These are phyloP conservation scores for Xylaria hypoxylon DNA, from an alignment of 2,329 filamentous ascomycete genomes.

Conservation along the genomic window DNA sequence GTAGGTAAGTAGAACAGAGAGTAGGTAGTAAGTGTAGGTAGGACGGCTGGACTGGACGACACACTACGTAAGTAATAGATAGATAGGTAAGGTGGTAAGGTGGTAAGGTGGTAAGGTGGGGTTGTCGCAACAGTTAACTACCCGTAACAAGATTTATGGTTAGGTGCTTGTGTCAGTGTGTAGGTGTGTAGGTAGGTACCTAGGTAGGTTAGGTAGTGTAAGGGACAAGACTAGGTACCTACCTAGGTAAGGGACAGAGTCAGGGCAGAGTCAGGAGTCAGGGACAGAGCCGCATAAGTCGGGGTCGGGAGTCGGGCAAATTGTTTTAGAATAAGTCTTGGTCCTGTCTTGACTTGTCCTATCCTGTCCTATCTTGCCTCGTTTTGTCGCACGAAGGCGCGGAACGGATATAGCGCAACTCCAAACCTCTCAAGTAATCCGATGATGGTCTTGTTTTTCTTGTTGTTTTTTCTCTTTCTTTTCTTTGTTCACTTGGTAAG, in stretches of 20 bases:
- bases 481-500: not conserved
- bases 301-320: slow-evolving; percentile 17
- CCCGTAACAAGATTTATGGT: slow-evolving; percentile 12
- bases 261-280: not conserved
- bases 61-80: slow-evolving; percentile 4
- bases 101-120: slow-evolving; percentile 9
- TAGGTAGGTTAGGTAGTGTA: slow-evolving; percentile 11
- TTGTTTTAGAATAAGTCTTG: too few relatives aligned
- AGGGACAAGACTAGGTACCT: not conserved
- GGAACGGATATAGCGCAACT: not conserved
- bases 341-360: too few relatives aligned
- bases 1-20: not conserved
- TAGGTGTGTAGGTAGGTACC: too few relatives aligned
- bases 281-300: slow-evolving; percentile 36
- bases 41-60: not conserved
- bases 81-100: slow-evolving; percentile 16
- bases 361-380: too few relatives aligned
- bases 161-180: too few relatives aligned
- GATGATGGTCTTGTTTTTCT: too few relatives aligned
- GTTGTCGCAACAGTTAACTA: slow-evolving; percentile 28
- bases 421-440: not conserved
- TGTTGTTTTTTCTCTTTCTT: too few relatives aligned
- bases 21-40: slow-evolving; percentile 18
- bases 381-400: not conserved
- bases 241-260: slow-evolving; percentile 3